phyloP scores from a whole-genome alignment of 331 rosid genomes.

The Quercus phellos region DNA sequence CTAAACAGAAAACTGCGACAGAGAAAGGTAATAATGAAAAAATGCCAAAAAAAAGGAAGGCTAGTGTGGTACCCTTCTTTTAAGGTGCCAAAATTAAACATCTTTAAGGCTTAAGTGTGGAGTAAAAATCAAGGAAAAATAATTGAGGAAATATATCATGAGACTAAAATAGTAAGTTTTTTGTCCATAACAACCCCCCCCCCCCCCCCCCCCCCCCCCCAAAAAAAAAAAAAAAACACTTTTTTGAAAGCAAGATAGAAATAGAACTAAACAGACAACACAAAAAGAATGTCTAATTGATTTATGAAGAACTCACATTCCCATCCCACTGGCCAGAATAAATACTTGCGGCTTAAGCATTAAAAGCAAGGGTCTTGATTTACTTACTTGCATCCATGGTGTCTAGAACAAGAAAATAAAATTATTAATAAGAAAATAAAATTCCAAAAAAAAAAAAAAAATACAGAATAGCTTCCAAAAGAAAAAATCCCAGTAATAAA shows the following conservation, averaged over 20 bases:
- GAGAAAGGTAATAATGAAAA: neutral
- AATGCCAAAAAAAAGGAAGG: neutral
- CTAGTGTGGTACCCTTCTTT: neutral
- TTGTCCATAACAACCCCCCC: neutral
- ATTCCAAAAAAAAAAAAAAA: neutral
- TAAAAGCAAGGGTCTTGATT: constrained; percentile 1
- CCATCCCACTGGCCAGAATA: neutral
- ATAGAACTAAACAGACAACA: neutral
- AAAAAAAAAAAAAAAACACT: too few species aligned
- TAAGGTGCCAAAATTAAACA: neutral
- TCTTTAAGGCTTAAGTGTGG: too few species aligned
- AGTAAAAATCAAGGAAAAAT: too few species aligned
- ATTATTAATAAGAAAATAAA: neutral
- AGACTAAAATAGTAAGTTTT: too few species aligned
- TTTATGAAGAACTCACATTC: neutral
- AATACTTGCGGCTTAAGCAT: neutral
- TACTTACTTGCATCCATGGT: constrained; percentile 2
- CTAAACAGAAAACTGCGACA: neutral
- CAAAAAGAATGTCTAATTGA: neutral
- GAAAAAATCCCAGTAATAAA: neutral
- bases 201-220: too few species aligned
- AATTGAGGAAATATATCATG: too few species aligned
- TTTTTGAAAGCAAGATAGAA: neutral
- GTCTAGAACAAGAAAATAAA: neutral
- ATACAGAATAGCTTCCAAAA: neutral